A percentile compares a stretch with the other conserved stretches of the same genome.
Evolutionary conservation across 2,329 filamentous ascomycete species (phyloP).

Genomic region (Aspergillus unguis): DNA sequence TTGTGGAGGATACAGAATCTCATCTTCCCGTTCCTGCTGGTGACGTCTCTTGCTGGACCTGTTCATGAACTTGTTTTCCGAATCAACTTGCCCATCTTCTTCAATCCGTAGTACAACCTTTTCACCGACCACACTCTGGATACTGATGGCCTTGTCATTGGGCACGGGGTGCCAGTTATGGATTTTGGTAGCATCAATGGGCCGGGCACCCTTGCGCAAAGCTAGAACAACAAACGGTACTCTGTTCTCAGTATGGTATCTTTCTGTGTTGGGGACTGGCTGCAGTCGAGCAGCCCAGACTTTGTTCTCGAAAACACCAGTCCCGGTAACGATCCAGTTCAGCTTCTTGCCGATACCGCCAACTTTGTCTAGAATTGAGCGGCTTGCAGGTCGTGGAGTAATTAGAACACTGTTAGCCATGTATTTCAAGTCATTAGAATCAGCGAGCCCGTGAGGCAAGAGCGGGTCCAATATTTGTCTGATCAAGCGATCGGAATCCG

Average conservation of each 20-base stretch:
- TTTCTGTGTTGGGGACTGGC: slow-evolving; percentile 65
- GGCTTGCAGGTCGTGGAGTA: slow-evolving; percentile 69
- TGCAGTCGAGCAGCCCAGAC: slow-evolving; percentile 83
- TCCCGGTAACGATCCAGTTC: slow-evolving; percentile 77
- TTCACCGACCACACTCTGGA: slow-evolving; percentile 82
- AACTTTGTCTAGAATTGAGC: slow-evolving; percentile 72
- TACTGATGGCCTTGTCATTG: slow-evolving; percentile 66
- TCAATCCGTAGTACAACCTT: slow-evolving; percentile 81
- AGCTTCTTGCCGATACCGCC: slow-evolving; percentile 83
- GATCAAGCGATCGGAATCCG: slow-evolving; percentile 69
- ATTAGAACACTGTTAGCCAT: slow-evolving; percentile 92
- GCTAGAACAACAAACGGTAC: slow-evolving; percentile 80
- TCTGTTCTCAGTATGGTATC: slow-evolving; percentile 74
- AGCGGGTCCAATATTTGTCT: slow-evolving; percentile 57
- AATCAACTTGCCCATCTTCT: slow-evolving; percentile 64
- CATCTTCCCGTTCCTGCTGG: slow-evolving; percentile 60
- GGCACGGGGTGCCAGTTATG: slow-evolving; percentile 77
- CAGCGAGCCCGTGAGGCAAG: slow-evolving; percentile 59
- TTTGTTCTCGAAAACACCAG: slow-evolving; percentile 70
- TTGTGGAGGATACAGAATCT: slow-evolving; percentile 32
- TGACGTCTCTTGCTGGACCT: slow-evolving; percentile 56
- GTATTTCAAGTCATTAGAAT: slow-evolving; percentile 67
- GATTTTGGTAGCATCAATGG: slow-evolving; percentile 77
- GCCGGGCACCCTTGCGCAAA: slow-evolving; percentile 68
- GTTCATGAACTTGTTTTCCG: slow-evolving; percentile 61